A percentile compares a stretch with the other conserved stretches of the same genome.
Evolutionary conservation across 352 stramenopile genomes (phyloP).

Genomic region (Pythium scleroteichum): DNA sequence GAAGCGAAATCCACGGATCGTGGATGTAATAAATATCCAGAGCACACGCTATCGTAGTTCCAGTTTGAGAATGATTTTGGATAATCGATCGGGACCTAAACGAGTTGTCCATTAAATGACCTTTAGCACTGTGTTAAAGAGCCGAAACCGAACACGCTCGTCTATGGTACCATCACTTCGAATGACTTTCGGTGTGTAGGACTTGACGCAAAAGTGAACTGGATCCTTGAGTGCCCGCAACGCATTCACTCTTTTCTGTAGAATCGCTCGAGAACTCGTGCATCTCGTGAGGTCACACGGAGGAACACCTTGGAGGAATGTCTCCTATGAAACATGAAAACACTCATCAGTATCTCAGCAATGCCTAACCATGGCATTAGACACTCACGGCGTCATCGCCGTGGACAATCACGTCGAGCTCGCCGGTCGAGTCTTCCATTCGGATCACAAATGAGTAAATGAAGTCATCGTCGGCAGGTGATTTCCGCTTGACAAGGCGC

Average conservation of each 20-base stretch:
- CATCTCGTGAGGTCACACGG: constrained; percentile 58
- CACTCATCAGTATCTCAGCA: no score
- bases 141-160: constrained; percentile 49
- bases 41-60: no score
- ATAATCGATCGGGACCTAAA: no score
- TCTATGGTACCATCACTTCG: constrained; percentile 12
- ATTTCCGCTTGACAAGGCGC: constrained; percentile 53
- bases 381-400: constrained; percentile 66
- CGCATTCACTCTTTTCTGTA: constrained; percentile 51
- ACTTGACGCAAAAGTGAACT: constrained; percentile 73
- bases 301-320: constrained; percentile 71
- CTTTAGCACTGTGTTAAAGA: constrained; percentile 69
- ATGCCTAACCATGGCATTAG: no score
- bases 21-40: no score
- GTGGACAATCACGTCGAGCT: constrained; percentile 69
- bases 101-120: background rate
- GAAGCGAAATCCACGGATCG: no score
- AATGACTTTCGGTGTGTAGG: constrained; percentile 40
- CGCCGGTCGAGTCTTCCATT: constrained; percentile 47
- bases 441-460: constrained; percentile 72
- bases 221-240: constrained; percentile 28
- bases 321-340: constrained; percentile 34
- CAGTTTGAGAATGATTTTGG: no score
- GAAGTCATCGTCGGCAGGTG: constrained; percentile 27
- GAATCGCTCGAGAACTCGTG: constrained; percentile 47